These are phyloP conservation scores for Eucalyptus erythrocorys DNA, from an alignment of 345 rosid species.

Conservation along the genomic window DNA sequence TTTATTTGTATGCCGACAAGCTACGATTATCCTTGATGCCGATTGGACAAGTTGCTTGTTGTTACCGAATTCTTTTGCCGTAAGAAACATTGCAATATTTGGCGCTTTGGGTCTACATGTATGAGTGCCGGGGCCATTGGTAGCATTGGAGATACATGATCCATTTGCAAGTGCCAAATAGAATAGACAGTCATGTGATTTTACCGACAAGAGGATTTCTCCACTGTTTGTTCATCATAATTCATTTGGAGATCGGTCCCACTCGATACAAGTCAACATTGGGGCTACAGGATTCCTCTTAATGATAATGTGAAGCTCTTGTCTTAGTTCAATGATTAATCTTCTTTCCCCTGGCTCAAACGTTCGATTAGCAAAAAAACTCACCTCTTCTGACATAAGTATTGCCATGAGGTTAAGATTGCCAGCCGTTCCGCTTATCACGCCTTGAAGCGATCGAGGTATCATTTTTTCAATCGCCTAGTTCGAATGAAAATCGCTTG, in stretches of 20 bases:
- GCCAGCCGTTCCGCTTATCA: background rate
- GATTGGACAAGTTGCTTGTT: background rate
- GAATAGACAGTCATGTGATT: background rate
- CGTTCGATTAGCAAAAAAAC: background rate
- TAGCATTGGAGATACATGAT: background rate
- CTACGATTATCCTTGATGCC: background rate
- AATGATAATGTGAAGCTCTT: background rate
- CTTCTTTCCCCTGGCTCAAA: background rate
- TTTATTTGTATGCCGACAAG: background rate
- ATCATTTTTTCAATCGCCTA: background rate
- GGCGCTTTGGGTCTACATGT: background rate
- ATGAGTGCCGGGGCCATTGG: background rate
- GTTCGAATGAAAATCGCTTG: background rate
- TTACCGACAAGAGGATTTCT: constrained; percentile 12
- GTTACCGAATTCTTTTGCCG: background rate
- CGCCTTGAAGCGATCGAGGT: background rate
- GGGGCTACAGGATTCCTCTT: background rate
- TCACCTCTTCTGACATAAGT: background rate
- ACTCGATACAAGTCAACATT: background rate
- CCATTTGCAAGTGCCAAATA: background rate
- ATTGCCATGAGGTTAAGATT: background rate
- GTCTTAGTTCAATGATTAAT: background rate
- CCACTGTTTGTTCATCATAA: background rate
- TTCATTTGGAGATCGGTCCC: background rate
- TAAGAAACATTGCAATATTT: background rate